phyloP scores from a whole-genome alignment of 2,329 filamentous ascomycete genomes.

The Monascus ruber region DNA sequence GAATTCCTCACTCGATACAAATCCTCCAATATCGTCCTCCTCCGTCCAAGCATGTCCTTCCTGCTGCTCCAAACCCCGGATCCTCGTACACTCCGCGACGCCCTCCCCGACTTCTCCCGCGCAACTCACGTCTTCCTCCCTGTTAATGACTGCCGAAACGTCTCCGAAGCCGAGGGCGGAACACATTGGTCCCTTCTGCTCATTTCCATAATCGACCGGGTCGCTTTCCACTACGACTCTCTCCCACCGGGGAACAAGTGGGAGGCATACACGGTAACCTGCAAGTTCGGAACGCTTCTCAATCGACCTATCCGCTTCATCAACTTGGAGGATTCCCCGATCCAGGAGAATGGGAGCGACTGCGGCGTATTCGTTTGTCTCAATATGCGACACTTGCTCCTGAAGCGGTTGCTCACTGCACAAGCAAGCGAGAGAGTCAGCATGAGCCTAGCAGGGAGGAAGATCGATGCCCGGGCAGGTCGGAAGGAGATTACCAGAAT shows the following conservation, averaged over 20 bases:
- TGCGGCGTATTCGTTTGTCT: slow-evolving; percentile 95
- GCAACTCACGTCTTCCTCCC: slow-evolving; percentile 92
- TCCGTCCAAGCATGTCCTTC: slow-evolving; percentile 86
- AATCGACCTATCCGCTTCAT: slow-evolving; percentile 58
- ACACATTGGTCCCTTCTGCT: slow-evolving; percentile 91
- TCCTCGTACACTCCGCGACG: slow-evolving; percentile 47
- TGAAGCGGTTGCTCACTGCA: slow-evolving; percentile 69
- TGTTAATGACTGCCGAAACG: slow-evolving; percentile 76
- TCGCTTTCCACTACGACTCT: slow-evolving; percentile 95
- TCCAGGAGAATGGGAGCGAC: slow-evolving; percentile 85
- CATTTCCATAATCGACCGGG: slow-evolving; percentile 74
- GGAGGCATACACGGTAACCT: slow-evolving; percentile 59
- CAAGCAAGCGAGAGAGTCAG: slow-evolving; percentile 76
- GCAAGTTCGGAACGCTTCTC: slow-evolving; percentile 59
- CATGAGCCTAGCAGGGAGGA: slow-evolving; percentile 83
- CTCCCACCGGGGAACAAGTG: slow-evolving; percentile 62
- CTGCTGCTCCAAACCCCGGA: slow-evolving; percentile 67
- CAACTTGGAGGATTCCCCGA: slow-evolving; percentile 72
- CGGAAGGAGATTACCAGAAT: slow-evolving; percentile 86
- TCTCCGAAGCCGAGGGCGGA: slow-evolving; percentile 70
- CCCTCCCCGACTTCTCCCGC: slow-evolving; percentile 66
- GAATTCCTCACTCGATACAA: slow-evolving; percentile 73
- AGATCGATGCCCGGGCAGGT: slow-evolving; percentile 67
- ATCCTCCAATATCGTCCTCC: slow-evolving; percentile 74
- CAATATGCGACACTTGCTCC: slow-evolving; percentile 83